Evolutionary conservation across 192 early-diverging fungal genomes (phyloP).

Genomic region (Spizellomyces sp.): DNA sequence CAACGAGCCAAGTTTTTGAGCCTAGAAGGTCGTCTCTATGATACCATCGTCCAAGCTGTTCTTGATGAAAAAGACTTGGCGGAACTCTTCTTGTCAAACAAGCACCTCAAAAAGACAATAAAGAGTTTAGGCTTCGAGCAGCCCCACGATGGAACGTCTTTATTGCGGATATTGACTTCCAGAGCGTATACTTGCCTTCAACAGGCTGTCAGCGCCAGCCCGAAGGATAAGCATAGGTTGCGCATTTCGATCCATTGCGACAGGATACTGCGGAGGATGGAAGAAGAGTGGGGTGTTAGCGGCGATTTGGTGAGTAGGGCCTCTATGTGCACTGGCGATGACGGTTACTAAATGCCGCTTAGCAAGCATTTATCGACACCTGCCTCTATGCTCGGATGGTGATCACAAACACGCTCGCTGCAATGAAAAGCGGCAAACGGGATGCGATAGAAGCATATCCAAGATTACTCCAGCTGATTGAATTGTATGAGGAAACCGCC

Average conservation of each 20-base stretch:
- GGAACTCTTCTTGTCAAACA: conserved; percentile 1
- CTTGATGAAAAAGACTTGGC: not conserved
- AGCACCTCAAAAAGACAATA: conserved; percentile 15
- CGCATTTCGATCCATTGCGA: conserved; percentile 47
- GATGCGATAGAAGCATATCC: conserved; percentile 69
- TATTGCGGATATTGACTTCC: too few species aligned
- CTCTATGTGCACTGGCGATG: too few species aligned
- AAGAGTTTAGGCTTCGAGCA: not conserved
- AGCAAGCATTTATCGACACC: not conserved
- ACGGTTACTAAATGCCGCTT: not conserved
- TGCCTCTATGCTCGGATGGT: conserved; percentile 4
- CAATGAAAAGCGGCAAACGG: conserved; percentile 56
- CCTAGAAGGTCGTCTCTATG: conserved; percentile 21
- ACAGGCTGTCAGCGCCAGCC: not conserved
- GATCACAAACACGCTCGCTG: conserved; percentile 42
- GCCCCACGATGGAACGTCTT: too few species aligned
- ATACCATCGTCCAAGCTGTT: not conserved
- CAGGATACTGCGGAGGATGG: conserved; percentile 41
- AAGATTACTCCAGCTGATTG: conserved; percentile 68
- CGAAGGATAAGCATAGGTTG: not conserved
- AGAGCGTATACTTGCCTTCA: not conserved
- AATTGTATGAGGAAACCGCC: conserved; percentile 46
- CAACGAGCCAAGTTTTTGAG: conserved; percentile 7
- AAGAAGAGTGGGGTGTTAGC: conserved; percentile 8
- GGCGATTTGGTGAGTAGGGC: too few species aligned